Evolutionary conservation across 345 rosid species (phyloP), one percentile per base, ranked within the genome.

Genomic region (Triadica sebifera): DNA sequence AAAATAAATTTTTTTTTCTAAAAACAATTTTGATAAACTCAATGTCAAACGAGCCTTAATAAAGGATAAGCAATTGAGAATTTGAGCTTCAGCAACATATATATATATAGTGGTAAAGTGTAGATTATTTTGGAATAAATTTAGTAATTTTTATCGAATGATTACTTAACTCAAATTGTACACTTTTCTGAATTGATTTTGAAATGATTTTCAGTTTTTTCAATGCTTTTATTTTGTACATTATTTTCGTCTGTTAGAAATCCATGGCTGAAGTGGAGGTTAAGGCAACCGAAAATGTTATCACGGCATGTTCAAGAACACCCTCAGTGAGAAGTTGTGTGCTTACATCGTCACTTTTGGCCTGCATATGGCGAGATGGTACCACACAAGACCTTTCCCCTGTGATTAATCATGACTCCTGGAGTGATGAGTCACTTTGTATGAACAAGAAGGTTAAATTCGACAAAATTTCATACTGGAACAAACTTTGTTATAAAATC

Each of bases 381-480:
- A 0, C 80, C 38, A 15, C 45, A 0, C 69, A 70, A 52, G 77
- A 80, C 13, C 72, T 81, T 39, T 81, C 94, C 46, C 71, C 81
- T 39, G 79, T 91, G 0, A 72, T 90, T 47, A 79, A 88, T 74
- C 89, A 89, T 22, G 86, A 89, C 13, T 85, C 84, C 70, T 94
- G 98, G 98, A 92, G 98, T 56, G 87, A 89, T 39, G 98, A 92
- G 81, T 80, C 91, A 10, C 59, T 90, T 25, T 94, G 97, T 86
- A 71, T 64, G 0, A 71, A 84, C 76, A 89, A 87, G 68, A 91
- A 89, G 97, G 98, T 92, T 29, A 29, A 24, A 43, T 12, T 13
- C 10, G 16, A 11, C 12, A 5, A 61, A 41, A 43, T 3, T 43
- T 20, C 29, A 22, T 45, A 16, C 69, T 25, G n/a, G 8, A 19